These are phyloP conservation scores for Akanthomyces muscarius DNA, from an alignment of 2,329 filamentous ascomycete species.

Conservation along the genomic window DNA sequence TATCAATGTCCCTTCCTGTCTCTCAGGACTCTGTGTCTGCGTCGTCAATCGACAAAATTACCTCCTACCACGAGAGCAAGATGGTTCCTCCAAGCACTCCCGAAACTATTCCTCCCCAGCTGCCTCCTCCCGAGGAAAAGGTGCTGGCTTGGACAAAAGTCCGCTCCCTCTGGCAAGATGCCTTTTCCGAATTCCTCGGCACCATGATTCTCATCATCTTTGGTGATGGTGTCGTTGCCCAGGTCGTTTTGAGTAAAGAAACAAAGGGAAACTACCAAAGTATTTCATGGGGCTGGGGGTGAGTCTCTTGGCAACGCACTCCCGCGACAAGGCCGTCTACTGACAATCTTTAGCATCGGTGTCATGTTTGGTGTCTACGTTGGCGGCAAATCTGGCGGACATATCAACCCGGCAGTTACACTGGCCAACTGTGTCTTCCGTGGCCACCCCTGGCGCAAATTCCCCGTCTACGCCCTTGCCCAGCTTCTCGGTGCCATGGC, in stretches of 20 bases:
- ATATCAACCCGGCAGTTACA: slow-evolving; percentile 69
- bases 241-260: slow-evolving; percentile 55
- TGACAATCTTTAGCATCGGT: slow-evolving; percentile 45
- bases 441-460: slow-evolving; percentile 63
- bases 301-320: slow-evolving; percentile 23
- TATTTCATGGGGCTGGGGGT: slow-evolving; percentile 49
- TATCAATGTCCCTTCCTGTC: slow-evolving; percentile 29
- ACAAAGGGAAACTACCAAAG: slow-evolving; percentile 47
- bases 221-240: slow-evolving; percentile 67
- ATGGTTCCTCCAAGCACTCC: slow-evolving; percentile 25
- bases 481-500: slow-evolving; percentile 65
- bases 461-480: slow-evolving; percentile 63
- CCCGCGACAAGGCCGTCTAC: not conserved
- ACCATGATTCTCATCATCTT: slow-evolving; percentile 66
- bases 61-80: slow-evolving; percentile 28
- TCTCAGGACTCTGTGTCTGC: slow-evolving; percentile 32
- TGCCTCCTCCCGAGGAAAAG: slow-evolving; percentile 22
- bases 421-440: slow-evolving; percentile 66
- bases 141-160: slow-evolving; percentile 48
- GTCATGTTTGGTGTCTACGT: slow-evolving; percentile 68
- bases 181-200: slow-evolving; percentile 64
- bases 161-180: slow-evolving; percentile 50
- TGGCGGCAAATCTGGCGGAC: slow-evolving; percentile 61
- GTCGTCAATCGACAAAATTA: slow-evolving; percentile 32
- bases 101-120: slow-evolving; percentile 17